Evolutionary conservation across 1,284 basidiomycete species (phyloP).

Genomic region (Xerocomus minutiporus): DNA sequence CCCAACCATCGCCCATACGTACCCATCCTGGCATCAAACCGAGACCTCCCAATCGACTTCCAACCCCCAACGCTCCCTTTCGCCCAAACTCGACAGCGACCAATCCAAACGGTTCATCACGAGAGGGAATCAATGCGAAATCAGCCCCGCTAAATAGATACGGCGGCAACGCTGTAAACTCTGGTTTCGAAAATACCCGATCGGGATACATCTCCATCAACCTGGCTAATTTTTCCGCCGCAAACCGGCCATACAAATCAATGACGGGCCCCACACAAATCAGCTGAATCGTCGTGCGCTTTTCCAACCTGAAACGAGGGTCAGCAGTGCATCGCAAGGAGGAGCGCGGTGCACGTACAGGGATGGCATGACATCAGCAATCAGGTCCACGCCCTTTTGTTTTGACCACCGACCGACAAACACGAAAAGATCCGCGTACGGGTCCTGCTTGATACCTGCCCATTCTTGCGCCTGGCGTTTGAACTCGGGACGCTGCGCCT

Average conservation of each 20-base stretch:
- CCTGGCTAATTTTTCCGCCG: slow-evolving; percentile 85
- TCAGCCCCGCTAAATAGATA: slow-evolving; percentile 92
- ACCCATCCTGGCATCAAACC: slow-evolving; percentile 97
- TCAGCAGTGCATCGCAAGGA: slow-evolving; percentile 5
- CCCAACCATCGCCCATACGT: slow-evolving; percentile 31
- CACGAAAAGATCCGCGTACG: slow-evolving; percentile 84
- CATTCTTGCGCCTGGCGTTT: slow-evolving; percentile 92
- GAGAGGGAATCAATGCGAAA: slow-evolving; percentile 89
- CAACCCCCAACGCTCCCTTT: slow-evolving; percentile 92
- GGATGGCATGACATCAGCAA: slow-evolving; percentile 88
- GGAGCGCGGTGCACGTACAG: slow-evolving; percentile 46
- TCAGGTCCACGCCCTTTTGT: slow-evolving; percentile 93
- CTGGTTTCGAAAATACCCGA: slow-evolving; percentile 88
- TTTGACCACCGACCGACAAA: slow-evolving; percentile 97
- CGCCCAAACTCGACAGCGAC: slow-evolving; percentile 94
- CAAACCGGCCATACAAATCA: slow-evolving; percentile 89
- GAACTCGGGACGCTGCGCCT: slow-evolving; percentile 80
- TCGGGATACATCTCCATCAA: slow-evolving; percentile 94
- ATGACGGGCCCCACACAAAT: slow-evolving; percentile 91
- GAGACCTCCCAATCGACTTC: slow-evolving; percentile 86
- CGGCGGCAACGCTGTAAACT: slow-evolving; percentile 90
- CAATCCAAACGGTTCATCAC: slow-evolving; percentile 92
- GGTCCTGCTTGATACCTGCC: slow-evolving; percentile 88
- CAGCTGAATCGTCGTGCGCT: slow-evolving; percentile 80
- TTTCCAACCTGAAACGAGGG: slow-evolving; percentile 59